A percentile compares a stretch with the other conserved stretches of the same genome.
These are phyloP conservation scores for Suillus cothurnatus DNA, from an alignment of 768 basidiomycete species.

Conservation along the genomic window DNA sequence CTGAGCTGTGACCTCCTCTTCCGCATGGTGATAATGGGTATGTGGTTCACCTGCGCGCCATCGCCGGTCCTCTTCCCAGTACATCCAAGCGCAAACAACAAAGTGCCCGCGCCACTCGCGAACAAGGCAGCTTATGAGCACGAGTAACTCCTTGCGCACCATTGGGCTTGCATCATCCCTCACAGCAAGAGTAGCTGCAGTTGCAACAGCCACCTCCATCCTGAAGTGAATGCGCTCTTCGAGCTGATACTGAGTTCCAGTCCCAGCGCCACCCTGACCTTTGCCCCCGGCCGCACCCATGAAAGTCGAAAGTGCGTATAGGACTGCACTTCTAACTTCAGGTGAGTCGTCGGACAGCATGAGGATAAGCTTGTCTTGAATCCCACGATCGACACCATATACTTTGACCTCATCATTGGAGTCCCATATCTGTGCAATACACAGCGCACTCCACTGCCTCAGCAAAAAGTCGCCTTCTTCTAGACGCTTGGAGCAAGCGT, in stretches of 20 bases:
- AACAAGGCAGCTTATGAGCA: conserved; percentile 89
- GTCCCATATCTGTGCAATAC: conserved; percentile 96
- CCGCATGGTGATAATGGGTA: conserved; percentile 35
- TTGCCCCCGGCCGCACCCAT: conserved; percentile 85
- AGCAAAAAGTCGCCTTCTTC: conserved; percentile 91
- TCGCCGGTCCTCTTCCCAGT: conserved; percentile 88
- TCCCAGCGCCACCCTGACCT: conserved; percentile 84
- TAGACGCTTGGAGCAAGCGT: conserved; percentile 81
- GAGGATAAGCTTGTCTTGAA: conserved; percentile 80
- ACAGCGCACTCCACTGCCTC: conserved; percentile 92
- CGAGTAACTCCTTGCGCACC: conserved; percentile 91
- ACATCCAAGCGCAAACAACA: conserved; percentile 94
- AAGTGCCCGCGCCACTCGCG: conserved; percentile 98
- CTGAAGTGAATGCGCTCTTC: conserved; percentile 81
- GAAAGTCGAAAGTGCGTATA: conserved; percentile 92
- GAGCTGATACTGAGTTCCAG: conserved; percentile 74
- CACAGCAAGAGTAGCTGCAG: conserved; percentile 83
- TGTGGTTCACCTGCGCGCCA: conserved; percentile 46
- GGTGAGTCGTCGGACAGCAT: conserved; percentile 86
- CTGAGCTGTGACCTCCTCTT: conserved; percentile 73
- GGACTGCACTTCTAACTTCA: conserved; percentile 88
- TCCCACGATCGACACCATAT: conserved; percentile 73
- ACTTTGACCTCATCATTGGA: conserved; percentile 88
- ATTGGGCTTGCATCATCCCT: conserved; percentile 96
- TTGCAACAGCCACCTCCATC: conserved; percentile 91